Percentiles rank a stretch among this genome's conserved stretches.
These are phyloP conservation scores for Theileria sp. DNA, from an alignment of 169 alveolate genomes.

Conservation along the genomic window DNA sequence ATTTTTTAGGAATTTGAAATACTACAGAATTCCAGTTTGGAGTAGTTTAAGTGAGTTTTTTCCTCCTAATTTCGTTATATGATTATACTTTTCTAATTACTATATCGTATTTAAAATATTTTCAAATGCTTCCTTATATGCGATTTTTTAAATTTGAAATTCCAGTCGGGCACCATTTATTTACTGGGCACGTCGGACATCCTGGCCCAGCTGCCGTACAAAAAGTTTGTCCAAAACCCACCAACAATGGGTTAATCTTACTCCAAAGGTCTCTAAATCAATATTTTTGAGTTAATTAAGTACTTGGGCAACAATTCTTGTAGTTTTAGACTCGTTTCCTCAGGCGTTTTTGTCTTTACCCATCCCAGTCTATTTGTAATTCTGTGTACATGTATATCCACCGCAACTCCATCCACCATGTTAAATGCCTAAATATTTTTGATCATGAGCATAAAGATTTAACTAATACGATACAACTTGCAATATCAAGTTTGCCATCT, in stretches of 20 bases:
- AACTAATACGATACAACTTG: constrained; percentile 90
- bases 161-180: constrained; percentile 69
- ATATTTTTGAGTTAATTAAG: background rate
- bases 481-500: constrained; percentile 89
- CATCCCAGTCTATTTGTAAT: constrained; percentile 86
- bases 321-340: constrained; percentile 85
- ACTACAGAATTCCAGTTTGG: constrained; percentile 20
- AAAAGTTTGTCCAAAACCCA: constrained; percentile 94
- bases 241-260: constrained; percentile 87
- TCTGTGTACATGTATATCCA: constrained; percentile 93
- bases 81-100: background rate
- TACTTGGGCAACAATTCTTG: constrained; percentile 83
- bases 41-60: constrained; percentile 14
- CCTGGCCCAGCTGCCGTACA: constrained; percentile 83
- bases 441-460: background rate
- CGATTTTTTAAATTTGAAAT: constrained; percentile 30
- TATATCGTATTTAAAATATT: background rate
- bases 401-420: constrained; percentile 88
- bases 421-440: constrained; percentile 68
- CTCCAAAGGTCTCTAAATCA: constrained; percentile 79
- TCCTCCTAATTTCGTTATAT: constrained; percentile 14
- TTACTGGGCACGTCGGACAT: constrained; percentile 64
- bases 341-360: constrained; percentile 91
- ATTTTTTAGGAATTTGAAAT: constrained; percentile 14
- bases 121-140: background rate